Evolutionary conservation across 208 protist genomes (phyloP).

Genomic region (Herpetomonas samuelpessoai): DNA sequence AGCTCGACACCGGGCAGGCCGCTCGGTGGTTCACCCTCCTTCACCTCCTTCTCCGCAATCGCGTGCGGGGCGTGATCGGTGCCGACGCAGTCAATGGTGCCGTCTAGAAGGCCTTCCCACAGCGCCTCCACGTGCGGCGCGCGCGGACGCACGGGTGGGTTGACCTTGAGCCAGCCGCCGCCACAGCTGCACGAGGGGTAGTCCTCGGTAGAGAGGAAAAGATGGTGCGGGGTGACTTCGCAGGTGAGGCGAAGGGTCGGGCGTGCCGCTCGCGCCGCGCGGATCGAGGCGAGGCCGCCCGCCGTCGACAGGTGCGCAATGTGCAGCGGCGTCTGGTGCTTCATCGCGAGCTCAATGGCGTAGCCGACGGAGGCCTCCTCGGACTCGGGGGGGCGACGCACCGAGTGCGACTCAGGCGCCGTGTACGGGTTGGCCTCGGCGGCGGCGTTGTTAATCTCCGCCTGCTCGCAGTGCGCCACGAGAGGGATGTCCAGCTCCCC

Average conservation of each 20-base stretch:
- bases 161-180: slow-evolving; percentile 81
- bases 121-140: slow-evolving; percentile 76
- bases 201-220: slow-evolving; percentile 82
- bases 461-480: slow-evolving; percentile 89
- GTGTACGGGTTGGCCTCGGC: slow-evolving; percentile 54
- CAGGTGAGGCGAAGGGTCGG: slow-evolving; percentile 77
- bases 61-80: slow-evolving; percentile 96
- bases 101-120: slow-evolving; percentile 86
- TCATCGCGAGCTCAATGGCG: slow-evolving; percentile 64
- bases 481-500: slow-evolving; percentile 64
- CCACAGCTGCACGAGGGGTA: slow-evolving; percentile 49
- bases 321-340: slow-evolving; percentile 76
- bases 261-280: slow-evolving; percentile 42
- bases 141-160: slow-evolving; percentile 75
- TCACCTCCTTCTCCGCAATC: slow-evolving; percentile 75
- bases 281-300: slow-evolving; percentile 80
- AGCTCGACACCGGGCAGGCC: slow-evolving; percentile 93
- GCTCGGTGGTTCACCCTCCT: slow-evolving; percentile 65
- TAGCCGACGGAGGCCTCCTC: slow-evolving; percentile 61
- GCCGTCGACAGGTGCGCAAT: slow-evolving; percentile 89
- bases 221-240: slow-evolving; percentile 91
- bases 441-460: slow-evolving; percentile 65
- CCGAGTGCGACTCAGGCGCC: slow-evolving; percentile 62
- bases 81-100: slow-evolving; percentile 91
- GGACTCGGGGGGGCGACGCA: slow-evolving; percentile 69